Evolutionary conservation across 352 stramenopile species (phyloP), one percentile per base, ranked within the genome.

Genomic region (Phytophthora pluvialis): DNA sequence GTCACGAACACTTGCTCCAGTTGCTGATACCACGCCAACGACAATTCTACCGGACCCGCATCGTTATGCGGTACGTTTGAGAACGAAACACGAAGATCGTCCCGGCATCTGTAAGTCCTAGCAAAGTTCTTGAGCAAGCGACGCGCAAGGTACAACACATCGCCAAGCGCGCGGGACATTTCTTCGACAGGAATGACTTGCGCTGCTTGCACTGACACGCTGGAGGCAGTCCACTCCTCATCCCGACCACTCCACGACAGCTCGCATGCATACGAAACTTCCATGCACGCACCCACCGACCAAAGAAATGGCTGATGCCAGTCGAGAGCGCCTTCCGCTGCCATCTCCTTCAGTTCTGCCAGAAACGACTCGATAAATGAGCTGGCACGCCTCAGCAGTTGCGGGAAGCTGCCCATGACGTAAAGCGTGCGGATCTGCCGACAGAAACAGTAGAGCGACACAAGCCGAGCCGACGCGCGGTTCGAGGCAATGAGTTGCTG

Each of bases 371-470:
- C 53, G 18, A 93, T 89, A 50, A 95, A 93, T 4, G 44, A 56
- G 0, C 72, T 77, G 4, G 78, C 72, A 32, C 86, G 83, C 42
- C 78, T 44, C 15, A 91, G 73, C 21, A 95, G 67, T 45, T 91
- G 80, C 0, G 70, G 71, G 47, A 90, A 89, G 36, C 73, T 83
- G 11, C 81, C 81, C 76, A 87, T 90, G 21, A 93, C 65, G 55
- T 91, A 92, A 16, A 93, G 65, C 4, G 77, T 90, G 18, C 83
- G 81, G 3, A 95, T 88, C 57, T 95, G 86, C 1, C 84, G 80
- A 53, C 75, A 89, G 48, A 92, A 95, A 56, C 88, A 89, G 57
- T 95, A 89, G 13, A 95, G 72, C 3, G 81, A 82, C 21, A 91
- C 71, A 13, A 89, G 58, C 9, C 73, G 52, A 1, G 74, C 48